Evolutionary conservation across 2,329 filamentous ascomycete genomes (phyloP).

Genomic region (Polytolypa hystricis): DNA sequence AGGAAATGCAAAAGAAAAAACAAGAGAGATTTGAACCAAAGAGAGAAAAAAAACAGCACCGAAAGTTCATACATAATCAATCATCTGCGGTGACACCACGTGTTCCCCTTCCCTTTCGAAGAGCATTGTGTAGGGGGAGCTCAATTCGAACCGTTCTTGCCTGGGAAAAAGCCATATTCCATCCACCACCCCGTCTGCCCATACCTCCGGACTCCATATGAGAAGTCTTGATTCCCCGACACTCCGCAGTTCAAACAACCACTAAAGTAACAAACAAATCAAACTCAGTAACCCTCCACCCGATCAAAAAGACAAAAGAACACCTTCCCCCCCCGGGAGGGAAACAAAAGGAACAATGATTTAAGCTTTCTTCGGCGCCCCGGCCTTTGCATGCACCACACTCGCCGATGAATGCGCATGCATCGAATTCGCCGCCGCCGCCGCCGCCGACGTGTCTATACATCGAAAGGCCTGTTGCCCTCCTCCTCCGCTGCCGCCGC

Average conservation of each 20-base stretch:
- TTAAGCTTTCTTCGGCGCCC: constrained; percentile 10
- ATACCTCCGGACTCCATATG: neutral
- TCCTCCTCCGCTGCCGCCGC: neutral
- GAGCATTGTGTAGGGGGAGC: no score
- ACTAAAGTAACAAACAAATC: neutral
- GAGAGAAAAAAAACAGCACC: neutral
- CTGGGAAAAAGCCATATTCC: no score
- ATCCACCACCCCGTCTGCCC: neutral
- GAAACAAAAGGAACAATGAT: neutral
- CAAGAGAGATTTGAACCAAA: neutral
- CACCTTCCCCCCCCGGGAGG: neutral
- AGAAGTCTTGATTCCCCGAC: neutral
- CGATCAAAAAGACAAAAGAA: neutral
- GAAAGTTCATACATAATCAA: neutral
- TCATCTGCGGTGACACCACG: neutral
- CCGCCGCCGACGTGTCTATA: constrained; percentile 1
- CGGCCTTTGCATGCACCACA: constrained; percentile 8
- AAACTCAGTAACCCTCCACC: neutral
- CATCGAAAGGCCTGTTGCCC: neutral
- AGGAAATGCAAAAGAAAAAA: neutral
- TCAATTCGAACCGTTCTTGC: no score
- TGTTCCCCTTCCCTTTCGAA: no score
- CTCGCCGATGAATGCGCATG: neutral
- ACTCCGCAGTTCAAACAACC: neutral
- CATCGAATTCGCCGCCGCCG: neutral